These are phyloP conservation scores for Botrytis galanthina DNA, from an alignment of 2,329 filamentous ascomycete genomes.

Conservation along the genomic window DNA sequence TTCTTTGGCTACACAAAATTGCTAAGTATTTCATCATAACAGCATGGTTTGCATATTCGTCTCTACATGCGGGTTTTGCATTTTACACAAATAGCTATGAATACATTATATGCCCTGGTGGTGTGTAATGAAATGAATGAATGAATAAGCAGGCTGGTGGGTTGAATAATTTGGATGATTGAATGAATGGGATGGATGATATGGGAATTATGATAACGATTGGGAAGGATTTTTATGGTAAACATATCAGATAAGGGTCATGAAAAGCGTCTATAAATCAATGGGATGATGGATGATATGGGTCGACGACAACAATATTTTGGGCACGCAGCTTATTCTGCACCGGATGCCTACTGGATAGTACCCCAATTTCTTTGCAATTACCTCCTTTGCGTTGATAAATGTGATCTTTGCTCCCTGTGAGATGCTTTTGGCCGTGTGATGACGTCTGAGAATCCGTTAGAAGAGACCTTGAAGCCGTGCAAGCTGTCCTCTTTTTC, in stretches of 20 bases:
- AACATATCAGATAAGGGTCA: not conserved
- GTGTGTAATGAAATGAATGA: slow-evolving; percentile 3
- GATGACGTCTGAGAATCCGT: not conserved
- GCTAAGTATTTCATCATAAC: not conserved
- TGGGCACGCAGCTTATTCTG: slow-evolving; percentile 13
- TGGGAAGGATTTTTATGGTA: not conserved
- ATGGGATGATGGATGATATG: not conserved
- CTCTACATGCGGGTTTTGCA: not conserved
- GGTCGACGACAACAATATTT: not conserved
- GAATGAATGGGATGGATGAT: not conserved
- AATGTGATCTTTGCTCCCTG: no score
- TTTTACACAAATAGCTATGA: not conserved
- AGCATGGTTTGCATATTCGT: not conserved
- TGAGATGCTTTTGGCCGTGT: not conserved
- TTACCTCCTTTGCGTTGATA: not conserved
- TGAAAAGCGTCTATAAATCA: slow-evolving; percentile 1
- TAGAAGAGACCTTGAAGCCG: not conserved
- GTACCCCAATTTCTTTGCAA: slow-evolving; percentile 6
- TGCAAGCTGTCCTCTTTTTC: not conserved
- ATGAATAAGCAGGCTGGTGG: not conserved
- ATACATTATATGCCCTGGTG: slow-evolving; percentile 12
- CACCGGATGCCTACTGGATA: slow-evolving; percentile 14
- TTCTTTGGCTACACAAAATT: not conserved
- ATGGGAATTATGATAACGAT: not conserved
- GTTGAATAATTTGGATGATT: not conserved